phyloP scores from a whole-genome alignment of 2,329 filamentous ascomycete species.

The Paraphaeosphaeria sporulosa region DNA sequence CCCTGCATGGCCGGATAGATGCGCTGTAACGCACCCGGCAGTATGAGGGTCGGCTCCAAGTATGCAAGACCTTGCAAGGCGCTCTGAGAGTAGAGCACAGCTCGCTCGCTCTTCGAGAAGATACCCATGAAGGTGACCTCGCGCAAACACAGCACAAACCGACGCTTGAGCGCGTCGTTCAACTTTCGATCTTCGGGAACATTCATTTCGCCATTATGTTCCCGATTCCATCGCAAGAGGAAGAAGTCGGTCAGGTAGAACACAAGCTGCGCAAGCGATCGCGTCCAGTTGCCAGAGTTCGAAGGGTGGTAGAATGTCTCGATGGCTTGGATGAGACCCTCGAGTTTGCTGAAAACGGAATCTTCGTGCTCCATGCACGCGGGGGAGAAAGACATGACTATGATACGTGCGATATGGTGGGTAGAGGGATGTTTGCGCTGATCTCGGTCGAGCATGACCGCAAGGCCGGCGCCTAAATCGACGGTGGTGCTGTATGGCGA shows the following conservation, averaged over 20 bases:
- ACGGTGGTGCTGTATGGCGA: conserved; percentile 85
- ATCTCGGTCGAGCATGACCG: conserved; percentile 88
- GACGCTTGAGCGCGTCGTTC: conserved; percentile 79
- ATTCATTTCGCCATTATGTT: conserved; percentile 90
- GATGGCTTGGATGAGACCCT: conserved; percentile 91
- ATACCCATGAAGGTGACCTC: conserved; percentile 99
- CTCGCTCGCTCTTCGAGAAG: conserved; percentile 91
- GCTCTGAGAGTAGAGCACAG: conserved; percentile 90
- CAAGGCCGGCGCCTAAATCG: conserved; percentile 83
- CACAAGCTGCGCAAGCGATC: conserved; percentile 85
- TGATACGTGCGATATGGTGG: conserved; percentile 91
- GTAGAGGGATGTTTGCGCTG: conserved; percentile 90
- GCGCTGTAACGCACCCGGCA: conserved; percentile 90
- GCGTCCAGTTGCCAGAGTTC: conserved; percentile 92
- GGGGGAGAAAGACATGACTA: conserved; percentile 91
- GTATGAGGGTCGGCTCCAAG: conserved; percentile 87
- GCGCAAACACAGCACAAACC: conserved; percentile 86
- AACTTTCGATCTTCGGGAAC: conserved; percentile 81
- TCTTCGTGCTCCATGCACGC: conserved; percentile 77
- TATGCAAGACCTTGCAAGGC: conserved; percentile 89
- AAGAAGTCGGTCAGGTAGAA: conserved; percentile 96
- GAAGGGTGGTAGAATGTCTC: conserved; percentile 99
- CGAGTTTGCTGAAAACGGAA: conserved; percentile 83
- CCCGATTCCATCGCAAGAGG: conserved; percentile 95
- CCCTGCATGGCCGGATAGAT: conserved; percentile 98